phyloP scores from a whole-genome alignment of 2,329 filamentous ascomycete species.

The Pyrenophora tritici-repentis region DNA sequence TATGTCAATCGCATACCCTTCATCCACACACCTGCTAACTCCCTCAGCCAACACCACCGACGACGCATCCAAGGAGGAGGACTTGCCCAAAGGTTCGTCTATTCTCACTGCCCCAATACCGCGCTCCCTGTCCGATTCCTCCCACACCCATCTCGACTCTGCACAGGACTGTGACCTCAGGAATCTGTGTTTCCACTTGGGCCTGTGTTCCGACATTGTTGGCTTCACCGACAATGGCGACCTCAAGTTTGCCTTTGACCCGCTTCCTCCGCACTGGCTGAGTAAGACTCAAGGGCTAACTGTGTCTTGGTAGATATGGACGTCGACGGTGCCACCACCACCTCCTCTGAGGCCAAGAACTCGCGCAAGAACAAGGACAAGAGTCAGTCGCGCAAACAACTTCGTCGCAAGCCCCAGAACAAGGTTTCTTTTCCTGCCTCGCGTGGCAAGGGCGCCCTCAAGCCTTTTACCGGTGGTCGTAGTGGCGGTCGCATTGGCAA shows the following conservation, averaged over 20 bases:
- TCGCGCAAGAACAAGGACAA: conserved; percentile 43
- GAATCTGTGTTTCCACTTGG: conserved; percentile 47
- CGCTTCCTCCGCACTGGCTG: conserved; percentile 38
- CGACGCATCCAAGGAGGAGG: conserved; percentile 30
- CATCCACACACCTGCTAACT: conserved; percentile 3
- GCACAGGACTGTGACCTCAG: conserved; percentile 28
- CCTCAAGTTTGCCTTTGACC: conserved; percentile 46
- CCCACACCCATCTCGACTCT: conserved; percentile 10
- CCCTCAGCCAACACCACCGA: conserved; percentile 16
- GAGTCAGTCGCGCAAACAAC: conserved; percentile 44
- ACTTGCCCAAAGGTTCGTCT: conserved; percentile 41
- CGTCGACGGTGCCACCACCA: conserved; percentile 37
- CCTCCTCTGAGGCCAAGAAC: conserved; percentile 17
- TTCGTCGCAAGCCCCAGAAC: conserved; percentile 47
- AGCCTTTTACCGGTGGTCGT: conserved; percentile 32
- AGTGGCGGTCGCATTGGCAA: conserved; percentile 33
- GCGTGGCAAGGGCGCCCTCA: conserved; percentile 42
- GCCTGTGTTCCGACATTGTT: conserved; percentile 47
- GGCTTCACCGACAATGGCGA: conserved; percentile 45
- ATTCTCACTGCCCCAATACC: conserved; percentile 38
- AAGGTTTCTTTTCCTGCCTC: conserved; percentile 45
- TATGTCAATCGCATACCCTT: conserved; percentile 13
- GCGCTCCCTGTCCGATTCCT: conserved; percentile 26
- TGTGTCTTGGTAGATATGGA: conserved; percentile 46
- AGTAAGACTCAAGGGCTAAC: conserved; percentile 45